Conservation (phyloP, 2,329 filamentous ascomycete genomes). For the Cordyceps pruinosa region DNA sequence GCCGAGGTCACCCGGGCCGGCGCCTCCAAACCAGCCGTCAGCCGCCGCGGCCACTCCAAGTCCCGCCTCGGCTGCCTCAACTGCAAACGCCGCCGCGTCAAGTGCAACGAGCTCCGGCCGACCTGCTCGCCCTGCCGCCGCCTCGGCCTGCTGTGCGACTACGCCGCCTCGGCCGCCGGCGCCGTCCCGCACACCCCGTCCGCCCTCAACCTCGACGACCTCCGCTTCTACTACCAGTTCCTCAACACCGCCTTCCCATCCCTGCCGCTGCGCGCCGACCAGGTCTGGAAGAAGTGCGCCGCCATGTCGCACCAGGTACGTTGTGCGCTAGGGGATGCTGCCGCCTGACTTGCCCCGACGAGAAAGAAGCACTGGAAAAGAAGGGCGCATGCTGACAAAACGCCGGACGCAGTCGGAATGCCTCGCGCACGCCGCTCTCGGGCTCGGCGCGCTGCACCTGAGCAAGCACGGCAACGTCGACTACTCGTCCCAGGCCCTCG, state of each 20-base stretch:
- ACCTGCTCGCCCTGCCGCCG: conserved; percentile 26
- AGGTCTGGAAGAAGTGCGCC: conserved; percentile 28
- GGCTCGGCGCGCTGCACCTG: conserved; percentile 31
- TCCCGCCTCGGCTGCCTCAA: conserved; percentile 28
- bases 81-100: conserved; percentile 26
- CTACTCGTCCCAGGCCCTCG: conserved; percentile 24
- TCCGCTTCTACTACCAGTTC: conserved; percentile 46
- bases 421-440: conserved; percentile 32
- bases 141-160: conserved; percentile 29
- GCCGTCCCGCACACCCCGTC: conserved; percentile 16
- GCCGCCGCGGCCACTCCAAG: conserved; percentile 21
- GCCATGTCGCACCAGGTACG: conserved; percentile 28
- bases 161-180: conserved; percentile 15
- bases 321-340: neutral
- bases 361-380: too few relatives aligned
- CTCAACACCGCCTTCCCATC: conserved; percentile 35
- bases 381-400: neutral
- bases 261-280: conserved; percentile 26
- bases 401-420: conserved; percentile 25
- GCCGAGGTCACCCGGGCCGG: neutral
- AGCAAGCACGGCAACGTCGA: conserved; percentile 22
- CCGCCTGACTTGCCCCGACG: neutral
- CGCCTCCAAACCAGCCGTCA: neutral
- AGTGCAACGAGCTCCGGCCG: conserved; percentile 25
- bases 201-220: conserved; percentile 34